phyloP scores from a whole-genome alignment of 2,329 filamentous ascomycete species.

The Pestalotiopsis sp. region DNA sequence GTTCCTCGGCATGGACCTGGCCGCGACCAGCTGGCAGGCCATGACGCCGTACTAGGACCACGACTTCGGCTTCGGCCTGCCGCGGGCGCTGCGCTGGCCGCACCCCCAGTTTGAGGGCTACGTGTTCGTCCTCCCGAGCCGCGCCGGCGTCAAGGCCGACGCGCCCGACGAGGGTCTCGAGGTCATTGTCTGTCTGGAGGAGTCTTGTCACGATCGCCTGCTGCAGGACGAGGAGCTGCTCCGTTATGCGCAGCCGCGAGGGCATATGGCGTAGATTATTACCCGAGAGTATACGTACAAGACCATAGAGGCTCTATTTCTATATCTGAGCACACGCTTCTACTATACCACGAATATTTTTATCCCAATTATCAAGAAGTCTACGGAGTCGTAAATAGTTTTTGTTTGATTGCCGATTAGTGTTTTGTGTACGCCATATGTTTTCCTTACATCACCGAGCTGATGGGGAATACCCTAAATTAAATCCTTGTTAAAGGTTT shows the following conservation, averaged over 20 bases:
- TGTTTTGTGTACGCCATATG: too few relatives aligned
- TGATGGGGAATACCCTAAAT: too few relatives aligned
- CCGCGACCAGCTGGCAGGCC: constrained; percentile 27
- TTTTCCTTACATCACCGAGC: too few relatives aligned
- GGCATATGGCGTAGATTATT: background rate
- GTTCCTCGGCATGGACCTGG: constrained; percentile 29
- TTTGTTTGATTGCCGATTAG: too few relatives aligned
- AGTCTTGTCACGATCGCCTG: constrained; percentile 19
- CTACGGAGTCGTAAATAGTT: too few relatives aligned
- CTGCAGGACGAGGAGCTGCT: constrained; percentile 20
- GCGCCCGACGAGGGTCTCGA: constrained; percentile 23
- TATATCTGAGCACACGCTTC: too few relatives aligned
- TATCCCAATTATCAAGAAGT: too few relatives aligned
- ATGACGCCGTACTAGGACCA: constrained; percentile 27
- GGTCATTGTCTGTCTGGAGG: constrained; percentile 22
- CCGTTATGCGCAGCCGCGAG: constrained; percentile 15
- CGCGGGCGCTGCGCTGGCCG: constrained; percentile 19
- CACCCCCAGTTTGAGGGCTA: constrained; percentile 21
- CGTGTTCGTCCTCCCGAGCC: constrained; percentile 22
- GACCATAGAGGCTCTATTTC: too few relatives aligned
- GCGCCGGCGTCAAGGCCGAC: constrained; percentile 14
- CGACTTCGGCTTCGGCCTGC: constrained; percentile 33
- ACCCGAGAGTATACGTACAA: background rate
- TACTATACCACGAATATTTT: too few relatives aligned
- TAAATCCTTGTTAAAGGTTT: too few relatives aligned